Evolutionary conservation across 164 flowering plant genomes (phyloP).

Genomic region (Litsea cubeba): DNA sequence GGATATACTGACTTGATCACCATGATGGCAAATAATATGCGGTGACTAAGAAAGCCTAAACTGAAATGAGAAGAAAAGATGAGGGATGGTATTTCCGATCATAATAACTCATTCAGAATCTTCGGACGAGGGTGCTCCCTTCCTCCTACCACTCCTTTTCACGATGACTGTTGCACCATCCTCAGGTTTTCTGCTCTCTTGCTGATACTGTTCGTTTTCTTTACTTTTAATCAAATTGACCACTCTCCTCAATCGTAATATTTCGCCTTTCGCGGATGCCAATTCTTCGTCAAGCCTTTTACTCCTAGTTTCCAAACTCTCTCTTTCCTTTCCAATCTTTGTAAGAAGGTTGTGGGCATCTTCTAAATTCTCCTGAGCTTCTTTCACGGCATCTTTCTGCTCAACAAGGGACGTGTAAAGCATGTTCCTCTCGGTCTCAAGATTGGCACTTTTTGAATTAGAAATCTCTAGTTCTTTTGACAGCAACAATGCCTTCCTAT

Average conservation of each 20-base stretch:
- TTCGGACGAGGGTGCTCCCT: slow-evolving; percentile 18
- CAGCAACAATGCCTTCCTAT: slow-evolving; percentile 43
- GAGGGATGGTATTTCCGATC: not conserved
- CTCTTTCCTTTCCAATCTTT: slow-evolving; percentile 77
- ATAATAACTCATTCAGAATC: slow-evolving; percentile 4
- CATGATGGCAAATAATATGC: not conserved
- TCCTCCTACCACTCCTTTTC: slow-evolving; percentile 50
- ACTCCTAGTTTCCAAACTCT: slow-evolving; percentile 53
- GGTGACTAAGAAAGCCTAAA: not conserved
- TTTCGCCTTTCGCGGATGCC: slow-evolving; percentile 79
- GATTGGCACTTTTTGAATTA: slow-evolving; percentile 34
- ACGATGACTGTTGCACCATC: slow-evolving; percentile 23
- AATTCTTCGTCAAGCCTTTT: slow-evolving; percentile 74
- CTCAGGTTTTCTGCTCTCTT: slow-evolving; percentile 23
- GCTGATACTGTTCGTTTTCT: slow-evolving; percentile 22
- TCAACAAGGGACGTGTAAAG: slow-evolving; percentile 48
- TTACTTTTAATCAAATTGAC: slow-evolving; percentile 32
- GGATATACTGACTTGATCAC: not conserved
- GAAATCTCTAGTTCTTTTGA: slow-evolving; percentile 56
- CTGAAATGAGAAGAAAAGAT: not conserved
- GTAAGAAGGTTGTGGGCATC: slow-evolving; percentile 67
- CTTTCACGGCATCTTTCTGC: slow-evolving; percentile 50
- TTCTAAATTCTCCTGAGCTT: slow-evolving; percentile 69
- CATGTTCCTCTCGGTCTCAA: slow-evolving; percentile 61
- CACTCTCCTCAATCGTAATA: slow-evolving; percentile 56